A percentile compares a stretch with the other conserved stretches of the same genome.
Evolutionary conservation across 2,329 filamentous ascomycete species (phyloP).

Genomic region (Fusarium sp.): DNA sequence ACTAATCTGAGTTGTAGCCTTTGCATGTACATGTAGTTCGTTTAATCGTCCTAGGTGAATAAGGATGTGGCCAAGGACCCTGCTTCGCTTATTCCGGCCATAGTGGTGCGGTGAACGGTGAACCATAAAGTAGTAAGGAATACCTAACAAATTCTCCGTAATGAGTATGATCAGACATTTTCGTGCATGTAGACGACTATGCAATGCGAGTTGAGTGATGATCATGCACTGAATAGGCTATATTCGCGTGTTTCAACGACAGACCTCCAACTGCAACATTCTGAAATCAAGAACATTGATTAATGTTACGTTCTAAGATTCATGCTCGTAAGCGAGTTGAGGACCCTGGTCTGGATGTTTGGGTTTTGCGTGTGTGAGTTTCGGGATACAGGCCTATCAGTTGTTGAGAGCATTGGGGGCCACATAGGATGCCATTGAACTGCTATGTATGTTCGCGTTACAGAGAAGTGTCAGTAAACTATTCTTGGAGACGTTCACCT

Average conservation of each 20-base stretch:
- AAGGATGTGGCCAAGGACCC: background rate
- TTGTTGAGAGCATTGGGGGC: background rate
- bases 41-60: background rate
- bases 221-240: background rate
- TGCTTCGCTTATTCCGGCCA: background rate
- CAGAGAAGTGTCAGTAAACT: background rate
- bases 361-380: background rate
- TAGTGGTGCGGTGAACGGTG: conserved; percentile 4
- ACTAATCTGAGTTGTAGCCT: background rate
- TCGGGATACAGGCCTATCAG: background rate
- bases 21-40: background rate
- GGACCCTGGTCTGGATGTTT: background rate
- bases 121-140: conserved; percentile 1
- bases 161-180: conserved; percentile 3
- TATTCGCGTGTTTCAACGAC: background rate
- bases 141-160: background rate
- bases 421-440: background rate
- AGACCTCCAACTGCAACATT: conserved; percentile 2
- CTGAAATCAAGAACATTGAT: background rate
- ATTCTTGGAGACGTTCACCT: background rate
- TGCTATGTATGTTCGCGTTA: background rate
- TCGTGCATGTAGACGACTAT: background rate
- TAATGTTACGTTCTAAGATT: background rate
- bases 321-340: background rate
- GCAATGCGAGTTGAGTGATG: background rate